Base-by-base conservation (phyloP, 2,329 filamentous ascomycete species). In the Alternaria incomplexa region DNA sequence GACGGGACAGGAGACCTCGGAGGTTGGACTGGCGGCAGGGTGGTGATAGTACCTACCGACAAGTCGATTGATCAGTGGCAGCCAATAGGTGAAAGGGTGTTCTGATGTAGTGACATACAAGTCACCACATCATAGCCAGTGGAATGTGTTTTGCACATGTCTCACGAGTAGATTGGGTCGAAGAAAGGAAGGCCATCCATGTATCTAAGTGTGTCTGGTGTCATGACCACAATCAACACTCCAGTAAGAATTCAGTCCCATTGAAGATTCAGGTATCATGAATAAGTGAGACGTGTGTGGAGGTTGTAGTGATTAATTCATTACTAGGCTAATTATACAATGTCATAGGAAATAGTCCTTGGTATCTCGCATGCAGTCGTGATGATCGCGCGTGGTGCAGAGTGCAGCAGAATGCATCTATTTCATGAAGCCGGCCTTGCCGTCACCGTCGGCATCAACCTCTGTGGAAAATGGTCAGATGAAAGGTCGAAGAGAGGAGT, bases 401-500 rank as follows among this genome's bases (percentile, higher is more conserved):
- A 25, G 13, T 76, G 57, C 68, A 66, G 12, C 40, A 81, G 13
- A 17, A 15, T 76, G 57, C 69, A 66, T 68, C 68, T 83, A 86
- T 55, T 83, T 76, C 83, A 87, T 85, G 66, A 88, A 86, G 3
- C 86, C 86, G 26, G 79, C 77, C 81, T 87, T 86, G 61, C 87
- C 86, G 75, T 89, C 86, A 43, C 83, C 79, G 66, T 87, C 81
- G 26, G 85, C 65, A 69, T 88, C 86, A 44, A 79, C 65, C 61
- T 71, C 61, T 63, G 45, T 26, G 15, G n/a, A 5, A n/a, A 7
- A 12, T 17, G 6, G 56, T 63, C 26, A 63, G 61, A 22, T 11
- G 6, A 11, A 5, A 7, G 4, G n/a, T 6, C 3, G 6, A 12
- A 5, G 11, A 28, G 9, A 12, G 13, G 11, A 17, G 11, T 9